phyloP scores from a whole-genome alignment of 805 yeast species.

The Clavispora fructus region DNA sequence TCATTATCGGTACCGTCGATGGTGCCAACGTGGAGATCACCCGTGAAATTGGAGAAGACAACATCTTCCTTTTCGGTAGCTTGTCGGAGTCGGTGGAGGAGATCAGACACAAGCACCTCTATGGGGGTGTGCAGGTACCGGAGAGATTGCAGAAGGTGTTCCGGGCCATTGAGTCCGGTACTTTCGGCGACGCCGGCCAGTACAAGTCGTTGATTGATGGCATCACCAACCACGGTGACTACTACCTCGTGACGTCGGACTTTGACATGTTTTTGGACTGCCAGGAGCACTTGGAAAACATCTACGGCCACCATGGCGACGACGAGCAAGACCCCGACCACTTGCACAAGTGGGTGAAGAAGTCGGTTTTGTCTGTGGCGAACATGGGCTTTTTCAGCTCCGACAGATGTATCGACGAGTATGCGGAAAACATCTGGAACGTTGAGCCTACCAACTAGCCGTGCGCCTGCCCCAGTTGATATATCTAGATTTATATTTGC shows the following conservation, averaged over 20 bases:
- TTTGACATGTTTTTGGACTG: conserved; percentile 83
- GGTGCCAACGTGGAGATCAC: conserved; percentile 96
- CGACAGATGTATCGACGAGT: conserved; percentile 87
- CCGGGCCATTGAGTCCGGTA: conserved; percentile 58
- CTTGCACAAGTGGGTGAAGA: conserved; percentile 66
- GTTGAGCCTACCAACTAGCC: conserved; percentile 58
- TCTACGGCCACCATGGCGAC: conserved; percentile 47
- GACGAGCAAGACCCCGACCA: conserved; percentile 45
- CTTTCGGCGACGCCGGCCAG: conserved; percentile 66
- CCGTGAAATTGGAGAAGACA: conserved; percentile 89
- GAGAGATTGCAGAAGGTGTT: conserved; percentile 59
- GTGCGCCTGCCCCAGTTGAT: neutral
- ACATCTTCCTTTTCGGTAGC: conserved; percentile 87
- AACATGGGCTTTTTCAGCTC: conserved; percentile 90
- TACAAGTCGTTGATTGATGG: conserved; percentile 65
- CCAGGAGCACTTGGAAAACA: conserved; percentile 69
- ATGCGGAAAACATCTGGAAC: conserved; percentile 90
- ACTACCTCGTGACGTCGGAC: conserved; percentile 84
- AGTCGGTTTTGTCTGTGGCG: conserved; percentile 74
- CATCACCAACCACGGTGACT: conserved; percentile 70
- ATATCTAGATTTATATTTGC: neutral
- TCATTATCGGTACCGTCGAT: conserved; percentile 91
- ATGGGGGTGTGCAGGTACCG: conserved; percentile 56
- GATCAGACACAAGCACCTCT: conserved; percentile 68
- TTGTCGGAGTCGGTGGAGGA: conserved; percentile 87